Conservation (phyloP, 768 basidiomycete species). For the Tephrocybe sp. region DNA sequence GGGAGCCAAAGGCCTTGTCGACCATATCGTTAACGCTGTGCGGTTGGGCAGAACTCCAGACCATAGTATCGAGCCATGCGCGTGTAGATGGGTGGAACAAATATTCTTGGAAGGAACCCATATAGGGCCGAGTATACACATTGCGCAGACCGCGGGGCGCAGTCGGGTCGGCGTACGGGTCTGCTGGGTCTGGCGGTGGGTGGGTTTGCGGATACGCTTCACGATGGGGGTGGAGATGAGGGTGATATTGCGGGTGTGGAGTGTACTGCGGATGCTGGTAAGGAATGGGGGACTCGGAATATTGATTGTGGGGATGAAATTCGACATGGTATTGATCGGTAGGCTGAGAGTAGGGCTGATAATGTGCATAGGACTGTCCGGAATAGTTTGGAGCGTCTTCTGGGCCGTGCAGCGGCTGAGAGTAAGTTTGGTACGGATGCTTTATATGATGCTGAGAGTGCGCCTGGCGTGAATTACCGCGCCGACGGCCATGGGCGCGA, state of each 20-base stretch:
- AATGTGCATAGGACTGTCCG: background rate
- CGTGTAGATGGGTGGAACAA: slow-evolving; percentile 61
- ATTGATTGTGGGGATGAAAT: slow-evolving; percentile 8
- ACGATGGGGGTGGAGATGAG: background rate
- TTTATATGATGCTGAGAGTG: background rate
- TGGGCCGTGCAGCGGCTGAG: background rate
- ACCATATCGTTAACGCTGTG: slow-evolving; percentile 81
- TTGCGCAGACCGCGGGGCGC: slow-evolving; percentile 28
- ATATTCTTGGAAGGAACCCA: slow-evolving; percentile 59
- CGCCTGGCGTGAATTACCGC: background rate
- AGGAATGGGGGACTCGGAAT: background rate
- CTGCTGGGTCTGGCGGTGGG: background rate
- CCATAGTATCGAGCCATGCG: slow-evolving; percentile 78
- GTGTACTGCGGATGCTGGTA: background rate
- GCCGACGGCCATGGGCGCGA: background rate
- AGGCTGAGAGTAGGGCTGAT: background rate
- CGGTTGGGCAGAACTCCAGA: slow-evolving; percentile 88
- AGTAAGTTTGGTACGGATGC: background rate
- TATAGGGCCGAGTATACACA: slow-evolving; percentile 65
- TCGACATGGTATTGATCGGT: background rate
- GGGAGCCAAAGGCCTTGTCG: slow-evolving; percentile 50
- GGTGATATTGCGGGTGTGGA: background rate
- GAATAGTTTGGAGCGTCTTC: background rate
- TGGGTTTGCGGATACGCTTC: background rate
- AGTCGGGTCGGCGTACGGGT: background rate